Percentiles rank a stretch among this genome's conserved stretches.
phyloP scores from a whole-genome alignment of 441 rosid genomes.

The Gossypium schwendimanii region DNA sequence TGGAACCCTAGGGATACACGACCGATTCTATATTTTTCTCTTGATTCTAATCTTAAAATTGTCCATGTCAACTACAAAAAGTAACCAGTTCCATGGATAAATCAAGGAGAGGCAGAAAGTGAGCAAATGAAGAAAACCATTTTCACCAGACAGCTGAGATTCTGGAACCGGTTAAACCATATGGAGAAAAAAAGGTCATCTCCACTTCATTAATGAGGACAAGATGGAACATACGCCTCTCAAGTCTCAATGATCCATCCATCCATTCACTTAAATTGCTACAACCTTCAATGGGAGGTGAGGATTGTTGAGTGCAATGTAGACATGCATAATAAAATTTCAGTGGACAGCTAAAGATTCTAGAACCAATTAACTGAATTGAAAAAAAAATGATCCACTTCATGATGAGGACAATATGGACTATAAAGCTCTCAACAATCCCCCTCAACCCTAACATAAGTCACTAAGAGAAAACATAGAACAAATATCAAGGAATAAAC shows the following conservation, averaged over 20 bases:
- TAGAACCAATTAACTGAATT: neutral
- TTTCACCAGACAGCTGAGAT: neutral
- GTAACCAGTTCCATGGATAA: neutral
- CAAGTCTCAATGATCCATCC: neutral
- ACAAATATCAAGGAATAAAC: neutral
- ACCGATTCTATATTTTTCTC: neutral
- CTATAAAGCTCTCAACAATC: no score
- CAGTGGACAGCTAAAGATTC: neutral
- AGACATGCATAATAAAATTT: slow-evolving; percentile 1
- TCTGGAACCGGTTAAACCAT: neutral
- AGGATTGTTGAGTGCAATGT: neutral
- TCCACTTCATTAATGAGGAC: neutral
- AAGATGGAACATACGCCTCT: neutral
- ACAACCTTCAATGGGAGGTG: neutral
- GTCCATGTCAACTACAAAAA: slow-evolving; percentile 6
- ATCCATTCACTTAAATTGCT: neutral
- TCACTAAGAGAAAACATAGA: neutral
- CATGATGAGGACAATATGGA: neutral
- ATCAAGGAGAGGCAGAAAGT: neutral
- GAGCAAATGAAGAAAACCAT: neutral
- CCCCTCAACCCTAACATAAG: slow-evolving; percentile 2
- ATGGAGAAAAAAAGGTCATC: neutral
- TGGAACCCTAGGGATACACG: neutral
- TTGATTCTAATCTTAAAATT: neutral
- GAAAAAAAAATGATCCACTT: neutral